A percentile compares a stretch with the other conserved stretches of the same genome.
phyloP scores from a whole-genome alignment of 148 eudicot species.

The Euryodendron excelsum region DNA sequence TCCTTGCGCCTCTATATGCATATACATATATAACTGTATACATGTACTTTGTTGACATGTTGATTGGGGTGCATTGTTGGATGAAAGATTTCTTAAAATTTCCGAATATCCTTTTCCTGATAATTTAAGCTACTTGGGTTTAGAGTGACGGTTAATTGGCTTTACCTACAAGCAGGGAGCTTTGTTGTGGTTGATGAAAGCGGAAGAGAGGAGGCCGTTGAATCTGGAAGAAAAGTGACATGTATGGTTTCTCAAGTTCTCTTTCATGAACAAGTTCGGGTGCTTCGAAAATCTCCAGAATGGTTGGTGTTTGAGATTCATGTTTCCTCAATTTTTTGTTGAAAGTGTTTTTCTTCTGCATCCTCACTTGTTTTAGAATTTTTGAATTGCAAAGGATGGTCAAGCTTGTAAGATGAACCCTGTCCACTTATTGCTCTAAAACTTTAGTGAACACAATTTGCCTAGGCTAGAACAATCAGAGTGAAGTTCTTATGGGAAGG shows the following conservation, averaged over 20 bases:
- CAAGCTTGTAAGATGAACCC: neutral
- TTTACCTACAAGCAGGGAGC: slow-evolving; percentile 47
- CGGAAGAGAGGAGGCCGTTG: slow-evolving; percentile 81
- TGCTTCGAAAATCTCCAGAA: slow-evolving; percentile 62
- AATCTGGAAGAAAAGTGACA: slow-evolving; percentile 82
- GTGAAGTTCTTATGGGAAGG: slow-evolving; percentile 7
- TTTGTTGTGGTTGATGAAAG: slow-evolving; percentile 88
- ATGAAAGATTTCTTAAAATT: neutral
- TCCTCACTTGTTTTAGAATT: neutral
- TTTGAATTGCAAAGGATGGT: neutral
- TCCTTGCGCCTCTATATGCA: neutral
- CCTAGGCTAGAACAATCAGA: neutral
- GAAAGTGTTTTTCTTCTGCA: neutral
- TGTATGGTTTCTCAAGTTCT: slow-evolving; percentile 84
- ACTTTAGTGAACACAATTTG: neutral
- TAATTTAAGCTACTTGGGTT: neutral
- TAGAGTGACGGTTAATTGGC: neutral
- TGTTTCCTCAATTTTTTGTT: too few relatives aligned
- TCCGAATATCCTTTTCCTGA: neutral
- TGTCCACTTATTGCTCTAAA: neutral
- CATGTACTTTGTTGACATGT: too few relatives aligned
- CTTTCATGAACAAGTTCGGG: slow-evolving; percentile 79
- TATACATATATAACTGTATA: neutral
- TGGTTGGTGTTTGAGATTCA: too few relatives aligned
- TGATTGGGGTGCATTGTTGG: neutral